These are phyloP conservation scores for Scenedesmus sp. DNA, from an alignment of 163 green algal genomes.

Conservation along the genomic window DNA sequence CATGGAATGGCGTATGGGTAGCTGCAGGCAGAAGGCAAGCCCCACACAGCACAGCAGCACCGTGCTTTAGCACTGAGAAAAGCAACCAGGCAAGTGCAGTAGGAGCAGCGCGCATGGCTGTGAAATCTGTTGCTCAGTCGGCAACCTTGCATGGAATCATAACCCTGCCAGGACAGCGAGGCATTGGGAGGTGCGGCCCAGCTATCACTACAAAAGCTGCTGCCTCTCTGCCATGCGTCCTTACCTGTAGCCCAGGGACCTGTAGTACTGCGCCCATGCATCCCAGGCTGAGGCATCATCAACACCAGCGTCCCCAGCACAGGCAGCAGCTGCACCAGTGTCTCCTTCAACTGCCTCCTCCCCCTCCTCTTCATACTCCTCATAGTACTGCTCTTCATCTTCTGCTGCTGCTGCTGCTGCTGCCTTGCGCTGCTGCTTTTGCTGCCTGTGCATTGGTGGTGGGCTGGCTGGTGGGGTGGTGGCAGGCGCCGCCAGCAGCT, in stretches of 20 bases:
- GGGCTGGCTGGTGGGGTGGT: conserved; percentile 36
- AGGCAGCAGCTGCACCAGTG: not conserved
- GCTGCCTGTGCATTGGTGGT: not conserved
- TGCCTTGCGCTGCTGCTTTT: conserved; percentile 37
- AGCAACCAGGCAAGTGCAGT: too few species aligned
- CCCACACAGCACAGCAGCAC: too few species aligned
- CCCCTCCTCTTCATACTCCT: not conserved
- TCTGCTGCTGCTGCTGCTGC: conserved; percentile 26
- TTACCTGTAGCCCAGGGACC: conserved; percentile 34
- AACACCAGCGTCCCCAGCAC: not conserved
- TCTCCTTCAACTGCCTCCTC: not conserved
- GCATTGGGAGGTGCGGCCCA: too few species aligned
- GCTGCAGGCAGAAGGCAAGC: not conserved
- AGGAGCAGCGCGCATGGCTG: too few species aligned
- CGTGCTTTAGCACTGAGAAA: too few species aligned
- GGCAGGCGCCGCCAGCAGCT: conserved; percentile 51
- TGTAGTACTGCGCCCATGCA: conserved; percentile 52
- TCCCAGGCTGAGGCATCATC: conserved; percentile 33
- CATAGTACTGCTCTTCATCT: not conserved
- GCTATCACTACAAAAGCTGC: too few species aligned
- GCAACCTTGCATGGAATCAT: too few species aligned
- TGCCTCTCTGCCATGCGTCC: too few species aligned
- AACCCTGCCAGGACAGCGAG: too few species aligned
- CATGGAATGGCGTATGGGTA: conserved; percentile 25
- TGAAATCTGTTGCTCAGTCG: too few species aligned